These are phyloP conservation scores for Boletus rufocinnamomeus DNA, from an alignment of 768 basidiomycete species.

Conservation along the genomic window DNA sequence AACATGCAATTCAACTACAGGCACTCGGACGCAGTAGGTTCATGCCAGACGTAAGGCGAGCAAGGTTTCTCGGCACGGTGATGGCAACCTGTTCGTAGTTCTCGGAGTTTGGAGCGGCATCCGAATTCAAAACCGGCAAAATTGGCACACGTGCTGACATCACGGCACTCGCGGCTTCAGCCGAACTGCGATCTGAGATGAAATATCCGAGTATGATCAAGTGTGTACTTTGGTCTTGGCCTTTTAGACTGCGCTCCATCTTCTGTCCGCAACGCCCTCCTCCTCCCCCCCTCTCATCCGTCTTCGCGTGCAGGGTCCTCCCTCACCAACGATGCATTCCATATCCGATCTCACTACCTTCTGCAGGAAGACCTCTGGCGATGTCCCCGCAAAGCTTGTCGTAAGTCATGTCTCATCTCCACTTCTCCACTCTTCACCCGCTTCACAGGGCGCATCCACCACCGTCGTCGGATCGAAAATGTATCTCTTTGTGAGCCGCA, in stretches of 20 bases:
- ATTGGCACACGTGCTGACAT: conserved; percentile 22
- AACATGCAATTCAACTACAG: not conserved
- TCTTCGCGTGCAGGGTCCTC: not conserved
- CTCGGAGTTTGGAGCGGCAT: conserved; percentile 20
- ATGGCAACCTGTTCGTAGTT: conserved; percentile 14
- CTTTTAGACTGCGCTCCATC: conserved; percentile 23
- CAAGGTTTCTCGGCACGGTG: conserved; percentile 4
- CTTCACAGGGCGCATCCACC: conserved; percentile 80
- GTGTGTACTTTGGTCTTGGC: conserved; percentile 13
- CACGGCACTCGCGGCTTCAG: conserved; percentile 23
- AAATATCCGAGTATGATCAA: conserved; percentile 15
- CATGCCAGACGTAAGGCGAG: not conserved
- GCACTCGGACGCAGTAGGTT: not conserved
- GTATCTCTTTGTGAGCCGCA: conserved; percentile 77
- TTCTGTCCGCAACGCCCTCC: conserved; percentile 16
- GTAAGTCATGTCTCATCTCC: conserved; percentile 46
- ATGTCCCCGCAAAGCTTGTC: conserved; percentile 87
- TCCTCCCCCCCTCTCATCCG: conserved; percentile 5
- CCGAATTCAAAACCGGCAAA: conserved; percentile 11
- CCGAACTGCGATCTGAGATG: conserved; percentile 36
- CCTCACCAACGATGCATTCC: conserved; percentile 55
- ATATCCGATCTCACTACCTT: conserved; percentile 90
- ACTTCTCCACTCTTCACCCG: not conserved
- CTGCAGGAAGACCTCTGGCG: conserved; percentile 78
- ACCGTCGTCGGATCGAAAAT: conserved; percentile 86